Evolutionary conservation across 2,329 filamentous ascomycete genomes (phyloP).

Genomic region (Thelonectria blattea): DNA sequence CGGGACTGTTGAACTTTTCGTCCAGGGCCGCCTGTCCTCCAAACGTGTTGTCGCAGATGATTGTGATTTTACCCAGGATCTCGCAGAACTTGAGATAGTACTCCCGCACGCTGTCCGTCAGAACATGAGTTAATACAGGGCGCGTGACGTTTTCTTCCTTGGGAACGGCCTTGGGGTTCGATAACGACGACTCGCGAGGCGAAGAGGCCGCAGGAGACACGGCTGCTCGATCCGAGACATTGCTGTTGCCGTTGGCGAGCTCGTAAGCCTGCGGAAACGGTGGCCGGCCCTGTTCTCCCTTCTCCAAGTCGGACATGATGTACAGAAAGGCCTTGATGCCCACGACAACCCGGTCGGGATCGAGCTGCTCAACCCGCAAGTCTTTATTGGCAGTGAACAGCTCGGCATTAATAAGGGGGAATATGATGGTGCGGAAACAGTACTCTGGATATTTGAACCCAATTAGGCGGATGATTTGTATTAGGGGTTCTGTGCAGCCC

Average conservation of each 20-base stretch:
- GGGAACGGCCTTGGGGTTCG: conserved; percentile 34
- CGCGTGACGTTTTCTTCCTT: conserved; percentile 71
- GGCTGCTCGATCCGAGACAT: conserved; percentile 56
- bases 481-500: conserved; percentile 84
- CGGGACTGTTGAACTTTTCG: conserved; percentile 87
- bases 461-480: conserved; percentile 93
- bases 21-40: conserved; percentile 94
- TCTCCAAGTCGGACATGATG: conserved; percentile 92
- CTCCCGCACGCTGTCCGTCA: conserved; percentile 80
- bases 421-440: conserved; percentile 92
- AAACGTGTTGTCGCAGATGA: conserved; percentile 96
- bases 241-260: conserved; percentile 40
- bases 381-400: conserved; percentile 79
- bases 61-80: conserved; percentile 92
- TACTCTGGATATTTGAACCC: conserved; percentile 93
- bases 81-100: conserved; percentile 93
- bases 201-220: conserved; percentile 48
- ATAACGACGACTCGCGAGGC: conserved; percentile 36
- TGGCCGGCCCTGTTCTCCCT: conserved; percentile 75
- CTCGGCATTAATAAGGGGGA: conserved; percentile 91
- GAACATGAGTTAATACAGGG: conserved; percentile 64
- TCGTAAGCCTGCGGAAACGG: conserved; percentile 80
- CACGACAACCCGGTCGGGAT: conserved; percentile 96
- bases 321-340: conserved; percentile 93
- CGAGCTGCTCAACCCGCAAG: conserved; percentile 86